These are phyloP conservation scores for Rhytidiadelphus loreus DNA, from an alignment of 225 moss, liverwort and hornwort genomes.

Conservation along the genomic window DNA sequence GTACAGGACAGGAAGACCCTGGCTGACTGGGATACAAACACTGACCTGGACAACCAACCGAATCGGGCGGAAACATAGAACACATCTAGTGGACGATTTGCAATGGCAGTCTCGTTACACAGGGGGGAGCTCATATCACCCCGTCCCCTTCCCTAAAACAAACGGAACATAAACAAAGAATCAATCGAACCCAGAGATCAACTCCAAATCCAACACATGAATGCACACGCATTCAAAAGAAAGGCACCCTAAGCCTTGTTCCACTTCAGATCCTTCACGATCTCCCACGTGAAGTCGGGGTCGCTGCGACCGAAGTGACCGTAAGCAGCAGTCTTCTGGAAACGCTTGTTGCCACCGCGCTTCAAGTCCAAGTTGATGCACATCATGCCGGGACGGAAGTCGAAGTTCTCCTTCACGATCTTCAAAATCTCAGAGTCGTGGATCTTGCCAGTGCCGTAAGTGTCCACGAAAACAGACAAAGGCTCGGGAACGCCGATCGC, in stretches of 20 bases:
- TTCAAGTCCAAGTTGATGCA: slow-evolving; percentile 87
- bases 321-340: slow-evolving; percentile 91
- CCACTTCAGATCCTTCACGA: slow-evolving; percentile 81
- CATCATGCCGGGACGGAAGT: slow-evolving; percentile 93
- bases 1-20: not conserved
- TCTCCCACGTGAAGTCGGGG: slow-evolving; percentile 95
- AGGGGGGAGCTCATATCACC: not conserved
- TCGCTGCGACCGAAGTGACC: slow-evolving; percentile 76
- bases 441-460: slow-evolving; percentile 74
- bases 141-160: not conserved
- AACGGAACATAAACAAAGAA: not conserved
- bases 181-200: not conserved
- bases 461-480: slow-evolving; percentile 74
- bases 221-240: not conserved
- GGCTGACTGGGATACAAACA: not conserved
- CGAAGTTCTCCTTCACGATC: slow-evolving; percentile 69
- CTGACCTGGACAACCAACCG: not conserved
- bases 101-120: not conserved
- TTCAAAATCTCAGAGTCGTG: slow-evolving; percentile 48
- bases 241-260: not conserved
- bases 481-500: slow-evolving; percentile 89
- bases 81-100: not conserved
- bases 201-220: too few relatives aligned
- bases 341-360: slow-evolving; percentile 80
- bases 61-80: not conserved